A percentile compares a stretch with the other conserved stretches of the same genome.
Conservation (phyloP, 1,139 yeast genomes). For the Yamadazyma triangularis region DNA sequence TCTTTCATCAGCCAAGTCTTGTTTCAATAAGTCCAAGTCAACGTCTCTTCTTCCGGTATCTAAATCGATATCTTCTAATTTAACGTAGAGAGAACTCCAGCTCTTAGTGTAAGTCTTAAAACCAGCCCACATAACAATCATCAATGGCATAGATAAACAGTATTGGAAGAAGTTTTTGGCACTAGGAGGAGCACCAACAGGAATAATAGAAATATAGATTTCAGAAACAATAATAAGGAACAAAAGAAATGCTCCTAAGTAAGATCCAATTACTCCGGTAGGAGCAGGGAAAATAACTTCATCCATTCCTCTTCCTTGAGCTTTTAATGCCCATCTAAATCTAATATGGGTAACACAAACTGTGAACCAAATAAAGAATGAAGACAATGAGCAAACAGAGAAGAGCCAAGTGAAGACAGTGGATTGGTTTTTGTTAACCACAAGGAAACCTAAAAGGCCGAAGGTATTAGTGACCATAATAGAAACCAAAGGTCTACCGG, state of each 20-base stretch:
- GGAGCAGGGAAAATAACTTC: conserved; percentile 47
- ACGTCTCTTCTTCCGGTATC: conserved; percentile 49
- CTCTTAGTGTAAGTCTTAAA: conserved; percentile 24
- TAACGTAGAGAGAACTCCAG: conserved; percentile 27
- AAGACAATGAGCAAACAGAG: conserved; percentile 58
- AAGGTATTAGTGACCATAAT: conserved; percentile 45
- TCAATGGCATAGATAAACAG: conserved; percentile 30
- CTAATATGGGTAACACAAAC: conserved; percentile 37
- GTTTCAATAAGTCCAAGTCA: conserved; percentile 41
- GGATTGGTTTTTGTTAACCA: conserved; percentile 42
- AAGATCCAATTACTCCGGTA: conserved; percentile 46
- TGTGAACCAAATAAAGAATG: conserved; percentile 51
- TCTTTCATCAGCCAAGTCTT: conserved; percentile 42
- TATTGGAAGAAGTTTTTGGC: conserved; percentile 14
- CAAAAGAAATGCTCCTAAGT: conserved; percentile 35
- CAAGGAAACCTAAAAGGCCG: conserved; percentile 63
- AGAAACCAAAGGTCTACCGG: conserved; percentile 56
- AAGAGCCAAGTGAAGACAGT: conserved; percentile 62
- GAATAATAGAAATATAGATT: conserved; percentile 44
- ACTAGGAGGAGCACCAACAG: conserved; percentile 25
- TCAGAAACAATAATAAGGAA: conserved; percentile 43
- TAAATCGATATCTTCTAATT: conserved; percentile 40
- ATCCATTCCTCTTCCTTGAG: conserved; percentile 33
- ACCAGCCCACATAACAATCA: conserved; percentile 30
- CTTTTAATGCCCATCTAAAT: conserved; percentile 34